A percentile compares a stretch with the other conserved stretches of the same genome.
Conservation (phyloP, 257 asterid species). For the Lantana camara region DNA sequence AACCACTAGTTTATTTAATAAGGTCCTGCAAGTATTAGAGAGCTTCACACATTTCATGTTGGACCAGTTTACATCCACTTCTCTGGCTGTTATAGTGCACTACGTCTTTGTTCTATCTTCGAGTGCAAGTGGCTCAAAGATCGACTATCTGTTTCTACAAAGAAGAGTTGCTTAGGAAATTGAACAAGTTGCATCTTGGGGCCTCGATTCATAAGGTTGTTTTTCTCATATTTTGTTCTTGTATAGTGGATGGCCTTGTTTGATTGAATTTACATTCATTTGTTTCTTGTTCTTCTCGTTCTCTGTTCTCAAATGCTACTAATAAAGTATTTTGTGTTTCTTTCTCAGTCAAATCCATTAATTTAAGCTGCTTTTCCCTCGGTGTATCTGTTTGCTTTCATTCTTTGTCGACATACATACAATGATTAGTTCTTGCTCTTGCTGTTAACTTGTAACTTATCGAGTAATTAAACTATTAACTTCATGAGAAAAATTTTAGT, state of each 20-base stretch:
- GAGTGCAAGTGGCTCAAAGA: conserved; percentile 31
- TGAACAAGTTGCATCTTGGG: background rate
- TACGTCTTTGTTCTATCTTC: conserved; percentile 23
- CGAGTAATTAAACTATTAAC: no score
- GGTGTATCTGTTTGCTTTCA: no score
- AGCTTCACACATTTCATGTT: conserved; percentile 22
- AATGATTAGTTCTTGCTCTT: no score
- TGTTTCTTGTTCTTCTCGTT: conserved; percentile 17
- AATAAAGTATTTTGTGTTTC: conserved; percentile 15
- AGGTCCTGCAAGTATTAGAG: conserved; percentile 33
- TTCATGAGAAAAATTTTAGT: no score
- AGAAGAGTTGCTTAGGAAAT: conserved; percentile 25
- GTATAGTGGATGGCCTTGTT: conserved; percentile 35
- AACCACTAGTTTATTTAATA: conserved; percentile 35
- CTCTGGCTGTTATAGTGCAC: conserved; percentile 32
- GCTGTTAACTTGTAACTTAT: no score
- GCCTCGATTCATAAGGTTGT: conserved; percentile 5
- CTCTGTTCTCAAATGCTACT: conserved; percentile 15
- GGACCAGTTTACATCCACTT: conserved; percentile 41
- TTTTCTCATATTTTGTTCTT: conserved; percentile 4
- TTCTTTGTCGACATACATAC: no score
- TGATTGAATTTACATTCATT: conserved; percentile 37
- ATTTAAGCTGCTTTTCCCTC: background rate
- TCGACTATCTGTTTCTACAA: conserved; percentile 14
- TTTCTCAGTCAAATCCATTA: background rate